phyloP scores from a whole-genome alignment of 2,329 filamentous ascomycete species.

The Fusarium heterosporum region DNA sequence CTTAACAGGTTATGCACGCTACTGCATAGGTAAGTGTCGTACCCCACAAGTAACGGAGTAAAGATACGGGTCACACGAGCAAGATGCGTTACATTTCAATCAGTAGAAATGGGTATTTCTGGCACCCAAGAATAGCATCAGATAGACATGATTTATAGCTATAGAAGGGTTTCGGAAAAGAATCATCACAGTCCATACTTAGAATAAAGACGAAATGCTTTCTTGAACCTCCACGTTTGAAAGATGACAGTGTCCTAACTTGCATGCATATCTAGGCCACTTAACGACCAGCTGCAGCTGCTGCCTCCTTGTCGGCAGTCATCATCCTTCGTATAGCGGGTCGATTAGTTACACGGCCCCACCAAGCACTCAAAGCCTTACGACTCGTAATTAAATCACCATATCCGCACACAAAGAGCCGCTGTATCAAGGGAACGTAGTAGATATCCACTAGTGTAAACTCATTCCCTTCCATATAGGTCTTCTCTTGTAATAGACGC shows the following conservation, averaged over 20 bases:
- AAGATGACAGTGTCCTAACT: background rate
- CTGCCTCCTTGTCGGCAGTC: background rate
- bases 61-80: too few species aligned
- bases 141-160: too few species aligned
- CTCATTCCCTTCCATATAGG: background rate
- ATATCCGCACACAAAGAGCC: background rate
- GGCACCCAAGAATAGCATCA: too few species aligned
- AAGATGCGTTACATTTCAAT: too few species aligned
- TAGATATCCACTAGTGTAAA: background rate
- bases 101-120: too few species aligned
- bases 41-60: background rate
- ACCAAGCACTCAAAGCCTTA: background rate
- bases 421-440: background rate
- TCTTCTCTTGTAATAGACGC: accelerated
- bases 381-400: background rate
- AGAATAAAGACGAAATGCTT: too few species aligned
- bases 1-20: background rate
- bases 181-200: too few species aligned
- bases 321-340: background rate
- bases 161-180: too few species aligned
- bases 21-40: background rate
- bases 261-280: background rate
- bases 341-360: background rate
- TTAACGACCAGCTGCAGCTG: accelerated
- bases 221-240: too few species aligned